Evolutionary conservation across 1,139 yeast species (phyloP), one percentile per base, ranked within the genome.

Genomic region (Blastobotrys malaysiensis): DNA sequence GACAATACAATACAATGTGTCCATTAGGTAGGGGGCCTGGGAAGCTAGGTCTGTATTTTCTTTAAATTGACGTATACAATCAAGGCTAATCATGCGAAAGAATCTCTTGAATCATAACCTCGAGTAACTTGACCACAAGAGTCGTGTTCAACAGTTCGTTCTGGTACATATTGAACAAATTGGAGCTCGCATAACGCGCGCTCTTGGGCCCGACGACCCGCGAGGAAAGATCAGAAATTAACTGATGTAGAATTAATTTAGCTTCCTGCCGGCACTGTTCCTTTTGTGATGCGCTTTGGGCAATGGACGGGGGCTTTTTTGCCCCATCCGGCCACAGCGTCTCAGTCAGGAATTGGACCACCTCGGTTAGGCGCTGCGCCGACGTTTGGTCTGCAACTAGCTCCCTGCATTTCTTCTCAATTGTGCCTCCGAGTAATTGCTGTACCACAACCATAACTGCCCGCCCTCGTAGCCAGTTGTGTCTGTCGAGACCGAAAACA

Each of bases 371-470:
- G 26, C 74, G 77, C 22, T 77, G 80, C 52, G 82, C 84, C 5
- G 79, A 74, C 46, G 77, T 77, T 55, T 67, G 67, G 57, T 65
- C 73, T 2, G 59, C 55, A 68, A 77, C 77, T 61, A 71, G 70
- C n/a, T 77, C 78, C 45, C 82, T 72, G 7, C 85, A 78, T 58
- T 84, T 84, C 64, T 82, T 83, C 65, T 91, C 97, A 55, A 90
- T 84, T 0, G 97, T 86, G 2, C 95, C 88, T 0, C 97, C 97
- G 52, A 91, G 77, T 1, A 91, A 69, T 68, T 89, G 97, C 67
- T 90, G 97, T 46, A 90, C 73, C 2, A 91, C 82, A 2, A 89
- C 83, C 45, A 90, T 78, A 3, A 89, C 76, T 0, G 97, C 97
- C 50, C 91, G 75, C 0, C 97, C 97, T 53, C 96, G 73, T 1